Evolutionary conservation across 176 grass and related monocot species (phyloP).

Genomic region (Avena insularis): DNA sequence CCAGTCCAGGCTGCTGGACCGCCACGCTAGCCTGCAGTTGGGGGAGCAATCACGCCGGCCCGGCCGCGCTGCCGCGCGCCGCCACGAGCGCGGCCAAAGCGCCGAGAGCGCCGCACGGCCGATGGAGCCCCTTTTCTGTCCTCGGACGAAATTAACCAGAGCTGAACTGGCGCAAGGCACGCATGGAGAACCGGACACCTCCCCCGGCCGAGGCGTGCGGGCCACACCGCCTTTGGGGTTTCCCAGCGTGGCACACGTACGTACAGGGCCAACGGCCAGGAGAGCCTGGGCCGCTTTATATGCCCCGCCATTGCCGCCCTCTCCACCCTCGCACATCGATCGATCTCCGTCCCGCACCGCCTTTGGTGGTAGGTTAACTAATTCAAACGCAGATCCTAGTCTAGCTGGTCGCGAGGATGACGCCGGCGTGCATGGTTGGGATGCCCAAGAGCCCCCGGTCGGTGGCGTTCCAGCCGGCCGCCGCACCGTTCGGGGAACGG

Average conservation of each 20-base stretch:
- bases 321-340: slow-evolving; percentile 21
- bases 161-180: slow-evolving; percentile 54
- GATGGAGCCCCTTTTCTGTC: slow-evolving; percentile 29
- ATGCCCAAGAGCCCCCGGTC: slow-evolving; percentile 39
- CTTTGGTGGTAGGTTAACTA: slow-evolving; percentile 28
- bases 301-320: slow-evolving; percentile 47
- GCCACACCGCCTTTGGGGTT: not conserved
- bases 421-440: slow-evolving; percentile 44
- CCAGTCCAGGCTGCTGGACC: not conserved
- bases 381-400: not conserved
- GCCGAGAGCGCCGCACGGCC: slow-evolving; percentile 46
- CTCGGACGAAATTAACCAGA: slow-evolving; percentile 51
- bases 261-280: not conserved
- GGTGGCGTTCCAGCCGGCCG: slow-evolving; percentile 10
- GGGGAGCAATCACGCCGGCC: not conserved
- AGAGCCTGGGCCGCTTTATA: slow-evolving; percentile 41
- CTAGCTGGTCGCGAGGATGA: slow-evolving; percentile 34
- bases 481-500: not conserved
- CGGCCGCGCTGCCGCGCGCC: not conserved
- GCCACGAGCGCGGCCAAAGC: slow-evolving; percentile 27
- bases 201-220: slow-evolving; percentile 35
- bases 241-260: slow-evolving; percentile 6
- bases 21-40: slow-evolving; percentile 19
- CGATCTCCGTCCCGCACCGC: slow-evolving; percentile 32
- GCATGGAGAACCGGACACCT: slow-evolving; percentile 37